phyloP scores from a whole-genome alignment of 805 yeast genomes.

The Pichia scutulata region DNA sequence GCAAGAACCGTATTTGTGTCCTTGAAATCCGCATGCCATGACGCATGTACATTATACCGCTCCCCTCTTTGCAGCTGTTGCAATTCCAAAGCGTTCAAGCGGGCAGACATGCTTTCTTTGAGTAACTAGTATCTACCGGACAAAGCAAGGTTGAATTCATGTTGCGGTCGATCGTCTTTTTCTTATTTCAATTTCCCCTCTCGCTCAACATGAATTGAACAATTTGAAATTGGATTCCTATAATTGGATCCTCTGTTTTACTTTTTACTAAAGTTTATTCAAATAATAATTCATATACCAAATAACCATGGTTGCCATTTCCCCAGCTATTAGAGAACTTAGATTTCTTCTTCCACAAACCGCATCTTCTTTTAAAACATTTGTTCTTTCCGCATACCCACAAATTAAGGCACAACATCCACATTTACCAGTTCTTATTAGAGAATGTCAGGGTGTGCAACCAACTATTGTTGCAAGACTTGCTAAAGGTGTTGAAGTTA shows the following conservation, averaged over 20 bases:
- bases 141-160: neutral
- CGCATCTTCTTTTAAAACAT: constrained; percentile 58
- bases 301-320: constrained; percentile 16
- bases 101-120: constrained; percentile 14
- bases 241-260: neutral
- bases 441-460: constrained; percentile 67
- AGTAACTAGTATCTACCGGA: neutral
- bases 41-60: constrained; percentile 45
- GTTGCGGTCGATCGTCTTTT: neutral
- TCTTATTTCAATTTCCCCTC: neutral
- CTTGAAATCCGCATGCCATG: constrained; percentile 85
- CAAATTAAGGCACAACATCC: constrained; percentile 56
- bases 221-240: neutral
- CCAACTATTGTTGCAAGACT: constrained; percentile 74
- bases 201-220: neutral
- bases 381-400: constrained; percentile 58
- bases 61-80: constrained; percentile 60
- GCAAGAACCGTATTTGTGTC: constrained; percentile 73
- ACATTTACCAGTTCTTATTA: constrained; percentile 61
- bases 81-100: constrained; percentile 16
- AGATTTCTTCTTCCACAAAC: constrained; percentile 76
- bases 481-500: constrained; percentile 46
- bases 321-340: constrained; percentile 64
- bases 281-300: neutral
- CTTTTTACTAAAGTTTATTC: no score